Conservation (phyloP, 192 early-diverging fungal genomes). For the Umbelopsis vinacea region DNA sequence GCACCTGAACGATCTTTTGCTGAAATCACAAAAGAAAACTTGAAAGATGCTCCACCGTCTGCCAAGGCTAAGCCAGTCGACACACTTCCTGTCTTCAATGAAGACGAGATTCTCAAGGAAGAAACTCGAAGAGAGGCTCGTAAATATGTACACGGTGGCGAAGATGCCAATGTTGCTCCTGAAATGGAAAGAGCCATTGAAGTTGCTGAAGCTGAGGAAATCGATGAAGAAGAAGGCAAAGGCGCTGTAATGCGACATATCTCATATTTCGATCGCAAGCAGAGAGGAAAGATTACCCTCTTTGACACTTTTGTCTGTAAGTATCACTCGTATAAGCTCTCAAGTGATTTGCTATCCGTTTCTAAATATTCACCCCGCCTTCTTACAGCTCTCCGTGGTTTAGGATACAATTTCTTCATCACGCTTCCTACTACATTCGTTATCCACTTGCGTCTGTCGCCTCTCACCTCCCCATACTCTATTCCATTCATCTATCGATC, state of each 20-base stretch:
- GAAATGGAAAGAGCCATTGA: slow-evolving; percentile 27
- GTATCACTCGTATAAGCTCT: neutral
- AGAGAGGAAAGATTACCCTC: slow-evolving; percentile 33
- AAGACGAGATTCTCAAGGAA: slow-evolving; percentile 26
- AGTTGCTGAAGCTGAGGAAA: slow-evolving; percentile 8
- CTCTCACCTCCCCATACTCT: slow-evolving; percentile 37
- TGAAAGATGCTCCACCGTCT: slow-evolving; percentile 32
- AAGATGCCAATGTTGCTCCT: slow-evolving; percentile 14
- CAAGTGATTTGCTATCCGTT: neutral
- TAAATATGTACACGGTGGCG: slow-evolving; percentile 21
- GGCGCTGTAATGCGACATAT: slow-evolving; percentile 16
- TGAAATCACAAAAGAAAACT: slow-evolving; percentile 25
- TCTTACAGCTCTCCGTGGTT: slow-evolving; percentile 28
- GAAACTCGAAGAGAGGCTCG: slow-evolving; percentile 26
- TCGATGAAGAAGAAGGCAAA: neutral
- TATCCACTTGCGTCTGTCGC: slow-evolving; percentile 38
- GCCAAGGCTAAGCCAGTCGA: slow-evolving; percentile 24
- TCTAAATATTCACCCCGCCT: neutral
- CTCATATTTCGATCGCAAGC: slow-evolving; percentile 29
- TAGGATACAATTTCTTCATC: slow-evolving; percentile 39
- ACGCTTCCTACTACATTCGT: slow-evolving; percentile 28
- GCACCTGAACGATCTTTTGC: slow-evolving; percentile 28
- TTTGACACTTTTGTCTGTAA: slow-evolving; percentile 40
- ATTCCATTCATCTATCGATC: slow-evolving; percentile 43
- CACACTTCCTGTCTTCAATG: slow-evolving; percentile 31